Evolutionary conservation across 1,284 basidiomycete species (phyloP).

Genomic region (Apiotrichum gracile): DNA sequence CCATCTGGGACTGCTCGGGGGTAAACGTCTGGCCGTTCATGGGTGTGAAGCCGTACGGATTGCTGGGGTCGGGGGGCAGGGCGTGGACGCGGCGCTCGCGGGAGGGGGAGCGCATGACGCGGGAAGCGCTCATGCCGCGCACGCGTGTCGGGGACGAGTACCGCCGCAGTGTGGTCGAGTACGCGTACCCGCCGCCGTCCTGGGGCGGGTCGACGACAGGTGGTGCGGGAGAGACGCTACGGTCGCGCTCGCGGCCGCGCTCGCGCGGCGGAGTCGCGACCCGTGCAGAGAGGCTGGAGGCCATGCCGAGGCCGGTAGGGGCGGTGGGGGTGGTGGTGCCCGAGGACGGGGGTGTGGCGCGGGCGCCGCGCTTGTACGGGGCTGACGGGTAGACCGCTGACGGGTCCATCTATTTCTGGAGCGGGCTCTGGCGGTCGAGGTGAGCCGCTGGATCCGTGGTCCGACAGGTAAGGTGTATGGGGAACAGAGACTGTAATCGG

Average conservation of each 20-base stretch:
- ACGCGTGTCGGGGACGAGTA: conserved; percentile 46
- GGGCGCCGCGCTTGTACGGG: no score
- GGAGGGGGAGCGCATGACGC: not conserved
- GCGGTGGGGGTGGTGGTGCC: not conserved
- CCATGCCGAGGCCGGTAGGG: not conserved
- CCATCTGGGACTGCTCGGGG: conserved; percentile 4
- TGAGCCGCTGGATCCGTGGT: no score
- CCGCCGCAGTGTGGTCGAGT: conserved; percentile 69
- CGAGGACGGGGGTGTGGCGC: not conserved
- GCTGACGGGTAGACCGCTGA: no score
- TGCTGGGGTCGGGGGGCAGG: conserved; percentile 5
- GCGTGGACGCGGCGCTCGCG: not conserved
- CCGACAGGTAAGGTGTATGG: no score
- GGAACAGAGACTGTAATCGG: no score
- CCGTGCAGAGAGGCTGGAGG: not conserved
- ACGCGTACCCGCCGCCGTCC: conserved; percentile 55
- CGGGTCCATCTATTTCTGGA: no score
- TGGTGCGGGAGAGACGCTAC: not conserved
- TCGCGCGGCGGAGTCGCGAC: not conserved
- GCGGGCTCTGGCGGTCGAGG: no score
- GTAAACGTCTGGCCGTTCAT: conserved; percentile 1
- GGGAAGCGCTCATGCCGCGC: conserved; percentile 1
- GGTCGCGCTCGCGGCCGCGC: not conserved
- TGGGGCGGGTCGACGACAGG: not conserved
- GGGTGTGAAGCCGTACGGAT: conserved; percentile 3